A percentile compares a stretch with the other conserved stretches of the same genome.
These are phyloP conservation scores for Aspergillus sp. DNA, from an alignment of 2,329 filamentous ascomycete genomes.

Conservation along the genomic window DNA sequence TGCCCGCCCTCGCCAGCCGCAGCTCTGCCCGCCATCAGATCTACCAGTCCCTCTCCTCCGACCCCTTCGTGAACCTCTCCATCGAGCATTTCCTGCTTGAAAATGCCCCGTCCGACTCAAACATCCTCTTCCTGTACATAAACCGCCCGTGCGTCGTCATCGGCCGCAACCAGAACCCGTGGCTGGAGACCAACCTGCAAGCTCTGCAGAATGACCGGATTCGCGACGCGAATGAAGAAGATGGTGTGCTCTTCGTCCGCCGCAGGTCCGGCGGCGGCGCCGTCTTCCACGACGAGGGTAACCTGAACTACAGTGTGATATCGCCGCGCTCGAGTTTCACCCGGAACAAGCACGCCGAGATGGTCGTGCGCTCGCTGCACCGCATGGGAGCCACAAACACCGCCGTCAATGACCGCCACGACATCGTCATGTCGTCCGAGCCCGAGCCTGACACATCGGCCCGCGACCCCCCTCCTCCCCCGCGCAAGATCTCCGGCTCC, in stretches of 20 bases:
- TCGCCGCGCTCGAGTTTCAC: conserved; percentile 68
- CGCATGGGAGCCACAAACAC: conserved; percentile 41
- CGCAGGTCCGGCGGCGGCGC: conserved; percentile 81
- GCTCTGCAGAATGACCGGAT: conserved; percentile 42
- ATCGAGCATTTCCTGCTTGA: conserved; percentile 86
- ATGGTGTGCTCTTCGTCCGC: conserved; percentile 58
- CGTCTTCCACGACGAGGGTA: conserved; percentile 88
- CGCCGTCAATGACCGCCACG: conserved; percentile 80
- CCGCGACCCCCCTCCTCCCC: conserved; percentile 18
- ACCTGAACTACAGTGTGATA: conserved; percentile 91
- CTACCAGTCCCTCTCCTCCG: conserved; percentile 58
- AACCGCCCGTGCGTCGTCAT: conserved; percentile 84
- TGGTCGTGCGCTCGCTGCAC: conserved; percentile 78
- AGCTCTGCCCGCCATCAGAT: conserved; percentile 46
- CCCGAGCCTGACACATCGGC: conserved; percentile 14
- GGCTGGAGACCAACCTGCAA: conserved; percentile 75
- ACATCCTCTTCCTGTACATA: conserved; percentile 75
- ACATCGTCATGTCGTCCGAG: conserved; percentile 66
- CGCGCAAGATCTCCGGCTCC: conserved; percentile 80
- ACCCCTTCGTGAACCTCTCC: conserved; percentile 85
- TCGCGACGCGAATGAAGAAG: conserved; percentile 8
- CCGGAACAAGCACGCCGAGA: conserved; percentile 77
- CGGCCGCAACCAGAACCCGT: conserved; percentile 95
- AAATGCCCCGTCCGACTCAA: conserved; percentile 60
- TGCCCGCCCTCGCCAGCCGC: conserved; percentile 26